These are phyloP conservation scores for Daedalea quercina DNA, from an alignment of 768 basidiomycete genomes.

Conservation along the genomic window DNA sequence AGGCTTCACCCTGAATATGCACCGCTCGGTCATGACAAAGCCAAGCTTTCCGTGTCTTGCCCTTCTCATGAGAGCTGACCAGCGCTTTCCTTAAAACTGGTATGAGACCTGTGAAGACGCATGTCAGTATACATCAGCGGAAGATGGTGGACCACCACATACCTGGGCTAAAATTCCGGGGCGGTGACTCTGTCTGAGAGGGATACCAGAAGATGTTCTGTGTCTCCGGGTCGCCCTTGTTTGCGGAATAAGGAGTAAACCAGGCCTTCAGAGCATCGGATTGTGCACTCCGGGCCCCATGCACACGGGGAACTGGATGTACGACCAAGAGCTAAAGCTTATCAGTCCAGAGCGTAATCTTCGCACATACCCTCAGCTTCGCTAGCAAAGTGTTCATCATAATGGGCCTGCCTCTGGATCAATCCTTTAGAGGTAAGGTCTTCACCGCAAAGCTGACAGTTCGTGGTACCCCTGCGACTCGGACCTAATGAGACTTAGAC, in stretches of 20 bases:
- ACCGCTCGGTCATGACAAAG: constrained; percentile 60
- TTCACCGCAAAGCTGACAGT: constrained; percentile 46
- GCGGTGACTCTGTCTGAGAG: constrained; percentile 35
- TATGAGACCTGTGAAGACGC: constrained; percentile 46
- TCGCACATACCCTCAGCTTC: constrained; percentile 6
- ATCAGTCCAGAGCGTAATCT: neutral
- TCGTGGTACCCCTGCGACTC: neutral
- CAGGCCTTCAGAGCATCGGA: neutral
- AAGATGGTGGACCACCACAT: neutral
- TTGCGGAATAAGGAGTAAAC: neutral
- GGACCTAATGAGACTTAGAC: too few relatives aligned
- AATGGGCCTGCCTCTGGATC: constrained; percentile 44
- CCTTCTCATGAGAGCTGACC: constrained; percentile 41
- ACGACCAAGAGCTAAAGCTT: neutral
- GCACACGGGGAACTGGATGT: neutral
- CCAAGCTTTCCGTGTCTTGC: constrained; percentile 45
- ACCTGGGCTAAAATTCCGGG: constrained; percentile 62
- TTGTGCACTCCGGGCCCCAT: too few relatives aligned
- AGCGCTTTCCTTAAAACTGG: constrained; percentile 53
- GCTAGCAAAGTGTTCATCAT: constrained; percentile 39
- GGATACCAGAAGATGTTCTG: constrained; percentile 64
- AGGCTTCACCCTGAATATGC: constrained; percentile 48
- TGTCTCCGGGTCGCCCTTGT: neutral
- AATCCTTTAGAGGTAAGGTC: constrained; percentile 34
- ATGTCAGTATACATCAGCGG: neutral